phyloP scores from a whole-genome alignment of 306 rosid species.

The Acacia confusa region DNA sequence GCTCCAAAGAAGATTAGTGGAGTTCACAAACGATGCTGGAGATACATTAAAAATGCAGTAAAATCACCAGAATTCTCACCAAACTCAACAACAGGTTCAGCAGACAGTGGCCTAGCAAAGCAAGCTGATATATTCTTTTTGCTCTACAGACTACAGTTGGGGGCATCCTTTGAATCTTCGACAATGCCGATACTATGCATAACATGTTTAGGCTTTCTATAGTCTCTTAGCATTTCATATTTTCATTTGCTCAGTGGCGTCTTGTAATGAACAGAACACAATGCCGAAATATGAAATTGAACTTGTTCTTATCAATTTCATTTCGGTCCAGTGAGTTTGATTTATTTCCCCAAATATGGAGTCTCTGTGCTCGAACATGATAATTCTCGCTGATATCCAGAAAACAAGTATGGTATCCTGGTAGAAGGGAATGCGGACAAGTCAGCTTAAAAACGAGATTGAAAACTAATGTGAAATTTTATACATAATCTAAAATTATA shows the following conservation, averaged over 20 bases:
- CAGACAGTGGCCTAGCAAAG: slow-evolving; percentile 52
- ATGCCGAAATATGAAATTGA: neutral
- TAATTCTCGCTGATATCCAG: no score
- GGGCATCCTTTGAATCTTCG: neutral
- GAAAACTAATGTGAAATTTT: neutral
- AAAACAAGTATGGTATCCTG: neutral
- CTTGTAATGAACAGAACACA: neutral
- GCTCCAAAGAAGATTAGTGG: slow-evolving; percentile 90
- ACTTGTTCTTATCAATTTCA: neutral
- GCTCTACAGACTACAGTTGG: neutral
- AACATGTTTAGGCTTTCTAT: neutral
- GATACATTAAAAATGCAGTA: slow-evolving; percentile 54
- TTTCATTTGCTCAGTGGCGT: neutral
- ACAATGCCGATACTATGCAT: neutral
- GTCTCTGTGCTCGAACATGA: neutral
- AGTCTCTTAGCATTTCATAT: neutral
- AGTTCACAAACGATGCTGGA: slow-evolving; percentile 99
- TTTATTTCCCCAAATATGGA: neutral
- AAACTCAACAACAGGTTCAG: slow-evolving; percentile 35
- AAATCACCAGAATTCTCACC: slow-evolving; percentile 43
- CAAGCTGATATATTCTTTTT: slow-evolving; percentile 42
- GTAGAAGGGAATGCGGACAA: neutral
- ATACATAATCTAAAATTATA: no score
- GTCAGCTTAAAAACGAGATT: neutral
- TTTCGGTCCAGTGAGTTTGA: neutral